Percentiles rank a stretch among this genome's conserved stretches.
These are phyloP conservation scores for Populus tremula DNA, from an alignment of 345 rosid species.

Conservation along the genomic window DNA sequence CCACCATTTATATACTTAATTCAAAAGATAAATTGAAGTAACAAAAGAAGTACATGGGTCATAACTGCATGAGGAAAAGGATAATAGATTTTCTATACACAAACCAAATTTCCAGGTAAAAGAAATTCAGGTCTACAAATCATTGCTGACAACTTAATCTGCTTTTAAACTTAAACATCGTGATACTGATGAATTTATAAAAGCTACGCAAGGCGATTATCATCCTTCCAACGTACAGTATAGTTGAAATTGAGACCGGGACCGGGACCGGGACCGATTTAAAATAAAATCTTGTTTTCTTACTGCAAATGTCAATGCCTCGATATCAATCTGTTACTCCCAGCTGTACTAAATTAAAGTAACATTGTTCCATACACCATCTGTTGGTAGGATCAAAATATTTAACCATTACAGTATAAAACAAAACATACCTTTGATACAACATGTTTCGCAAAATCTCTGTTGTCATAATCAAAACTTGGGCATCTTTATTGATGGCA, in stretches of 20 bases:
- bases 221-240: background rate
- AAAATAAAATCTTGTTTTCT: too few species aligned
- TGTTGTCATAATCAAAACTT: conserved; percentile 82
- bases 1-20: conserved; percentile 8
- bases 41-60: conserved; percentile 3
- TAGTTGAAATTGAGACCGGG: too few species aligned
- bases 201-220: background rate
- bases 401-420: background rate
- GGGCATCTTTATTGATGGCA: conserved; percentile 82
- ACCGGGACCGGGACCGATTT: too few species aligned
- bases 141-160: background rate
- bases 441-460: conserved; percentile 95
- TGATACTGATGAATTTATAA: background rate
- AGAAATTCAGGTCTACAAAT: background rate
- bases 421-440: conserved; percentile 64
- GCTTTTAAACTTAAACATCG: background rate
- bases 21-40: conserved; percentile 9
- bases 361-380: too few species aligned
- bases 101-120: background rate
- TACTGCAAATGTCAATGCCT: too few species aligned
- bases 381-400: too few species aligned
- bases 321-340: too few species aligned
- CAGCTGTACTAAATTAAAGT: too few species aligned
- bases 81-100: background rate
- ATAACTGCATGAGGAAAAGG: conserved; percentile 5